phyloP scores from a whole-genome alignment of 345 rosid species.

The Pugionium dolabratum region DNA sequence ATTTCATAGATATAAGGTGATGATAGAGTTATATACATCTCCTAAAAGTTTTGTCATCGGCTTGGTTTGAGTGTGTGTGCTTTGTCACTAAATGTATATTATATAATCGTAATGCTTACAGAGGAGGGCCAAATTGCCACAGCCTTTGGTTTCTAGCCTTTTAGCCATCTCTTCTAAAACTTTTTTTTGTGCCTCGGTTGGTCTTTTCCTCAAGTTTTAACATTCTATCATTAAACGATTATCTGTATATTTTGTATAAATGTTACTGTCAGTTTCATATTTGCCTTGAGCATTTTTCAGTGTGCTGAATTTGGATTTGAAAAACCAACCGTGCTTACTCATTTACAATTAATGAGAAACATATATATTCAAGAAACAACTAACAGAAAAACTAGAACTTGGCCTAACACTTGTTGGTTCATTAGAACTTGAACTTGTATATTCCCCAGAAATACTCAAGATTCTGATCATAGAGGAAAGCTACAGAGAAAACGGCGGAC shows the following conservation, averaged over 20 bases:
- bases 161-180: neutral
- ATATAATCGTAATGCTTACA: constrained; percentile 15
- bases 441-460: too few species aligned
- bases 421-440: too few species aligned
- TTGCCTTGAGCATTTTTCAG: neutral
- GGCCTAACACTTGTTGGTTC: too few species aligned
- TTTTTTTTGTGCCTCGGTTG: neutral
- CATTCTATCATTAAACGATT: neutral
- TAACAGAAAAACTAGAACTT: too few species aligned
- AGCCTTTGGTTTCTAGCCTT: constrained; percentile 4
- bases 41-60: constrained; percentile 33
- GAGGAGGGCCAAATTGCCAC: constrained; percentile 6
- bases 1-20: constrained; percentile 6
- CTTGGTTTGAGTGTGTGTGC: constrained; percentile 40
- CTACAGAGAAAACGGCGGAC: too few species aligned
- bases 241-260: constrained; percentile 3
- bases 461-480: too few species aligned
- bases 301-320: neutral
- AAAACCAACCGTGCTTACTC: neutral
- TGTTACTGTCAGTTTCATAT: constrained; percentile 3
- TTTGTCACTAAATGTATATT: constrained; percentile 35
- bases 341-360: neutral
- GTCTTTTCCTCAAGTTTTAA: neutral
- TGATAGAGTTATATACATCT: constrained; percentile 22
- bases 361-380: neutral